Evolutionary conservation across 805 yeast genomes (phyloP).

Genomic region (Dipodascus albidus): DNA sequence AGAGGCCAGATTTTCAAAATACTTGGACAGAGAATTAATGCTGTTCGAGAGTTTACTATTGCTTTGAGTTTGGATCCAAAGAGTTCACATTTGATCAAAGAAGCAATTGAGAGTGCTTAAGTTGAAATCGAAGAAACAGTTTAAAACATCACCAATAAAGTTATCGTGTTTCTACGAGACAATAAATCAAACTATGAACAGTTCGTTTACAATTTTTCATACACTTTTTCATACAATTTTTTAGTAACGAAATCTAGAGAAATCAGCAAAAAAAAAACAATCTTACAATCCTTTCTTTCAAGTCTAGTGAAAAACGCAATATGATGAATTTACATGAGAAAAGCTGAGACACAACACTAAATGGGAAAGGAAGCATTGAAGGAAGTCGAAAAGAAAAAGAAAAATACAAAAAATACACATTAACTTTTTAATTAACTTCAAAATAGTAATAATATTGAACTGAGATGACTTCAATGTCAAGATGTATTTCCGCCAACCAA

Average conservation of each 20-base stretch:
- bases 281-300: too few relatives aligned
- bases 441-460: neutral
- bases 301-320: neutral
- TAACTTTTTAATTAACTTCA: neutral
- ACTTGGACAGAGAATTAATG: constrained; percentile 60
- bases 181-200: too few relatives aligned
- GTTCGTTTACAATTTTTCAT: too few relatives aligned
- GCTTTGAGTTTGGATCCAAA: constrained; percentile 90
- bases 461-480: neutral
- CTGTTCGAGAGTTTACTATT: constrained; percentile 74
- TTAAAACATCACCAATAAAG: neutral
- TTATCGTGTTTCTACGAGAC: too few relatives aligned
- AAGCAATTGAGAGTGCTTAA: constrained; percentile 51
- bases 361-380: neutral
- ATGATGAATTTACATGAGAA: neutral
- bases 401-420: neutral
- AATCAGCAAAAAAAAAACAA: too few relatives aligned
- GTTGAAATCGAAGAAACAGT: too few relatives aligned
- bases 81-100: constrained; percentile 75
- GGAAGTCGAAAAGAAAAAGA: neutral
- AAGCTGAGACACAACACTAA: neutral
- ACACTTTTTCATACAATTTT: too few relatives aligned
- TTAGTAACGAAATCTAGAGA: too few relatives aligned
- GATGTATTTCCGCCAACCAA: neutral
- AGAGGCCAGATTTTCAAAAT: constrained; percentile 79